Conservation (phyloP, 495 filamentous ascomycete species). For the Trichoderma erinaceum region DNA sequence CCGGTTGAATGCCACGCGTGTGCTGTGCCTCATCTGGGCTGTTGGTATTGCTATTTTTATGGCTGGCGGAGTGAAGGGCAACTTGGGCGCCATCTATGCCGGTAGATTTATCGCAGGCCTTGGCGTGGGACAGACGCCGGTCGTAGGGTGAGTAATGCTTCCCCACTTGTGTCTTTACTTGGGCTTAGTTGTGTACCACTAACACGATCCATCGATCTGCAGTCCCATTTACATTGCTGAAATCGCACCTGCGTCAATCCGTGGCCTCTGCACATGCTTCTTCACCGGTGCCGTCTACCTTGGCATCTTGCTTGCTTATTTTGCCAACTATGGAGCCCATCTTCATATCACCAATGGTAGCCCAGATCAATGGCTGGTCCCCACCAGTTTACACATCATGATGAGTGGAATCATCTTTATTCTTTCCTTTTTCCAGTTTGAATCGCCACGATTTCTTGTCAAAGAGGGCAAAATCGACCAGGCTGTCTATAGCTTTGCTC, state of each 20-base stretch:
- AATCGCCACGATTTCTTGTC: slow-evolving; percentile 54
- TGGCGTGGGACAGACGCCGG: slow-evolving; percentile 61
- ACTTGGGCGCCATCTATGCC: slow-evolving; percentile 57
- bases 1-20: slow-evolving; percentile 62
- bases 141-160: slow-evolving; percentile 40
- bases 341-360: slow-evolving; percentile 51
- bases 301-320: slow-evolving; percentile 56
- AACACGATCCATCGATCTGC: not conserved
- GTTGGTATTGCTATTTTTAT: slow-evolving; percentile 64
- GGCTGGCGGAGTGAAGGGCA: slow-evolving; percentile 45
- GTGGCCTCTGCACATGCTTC: slow-evolving; percentile 62
- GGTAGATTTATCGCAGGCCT: slow-evolving; percentile 64
- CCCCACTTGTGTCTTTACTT: not conserved
- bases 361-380: slow-evolving; percentile 56
- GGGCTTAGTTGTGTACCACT: not conserved
- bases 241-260: slow-evolving; percentile 54
- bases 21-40: slow-evolving; percentile 61
- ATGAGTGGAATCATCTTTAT: slow-evolving; percentile 62
- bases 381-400: slow-evolving; percentile 64
- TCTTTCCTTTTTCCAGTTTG: slow-evolving; percentile 57
- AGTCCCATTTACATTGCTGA: slow-evolving; percentile 53
- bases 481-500: slow-evolving; percentile 41
- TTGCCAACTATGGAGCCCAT: slow-evolving; percentile 53
- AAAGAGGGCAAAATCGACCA: slow-evolving; percentile 44
- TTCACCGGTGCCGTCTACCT: slow-evolving; percentile 61